phyloP scores from a whole-genome alignment of 2,329 filamentous ascomycete species.

The Cercospora sojina region DNA sequence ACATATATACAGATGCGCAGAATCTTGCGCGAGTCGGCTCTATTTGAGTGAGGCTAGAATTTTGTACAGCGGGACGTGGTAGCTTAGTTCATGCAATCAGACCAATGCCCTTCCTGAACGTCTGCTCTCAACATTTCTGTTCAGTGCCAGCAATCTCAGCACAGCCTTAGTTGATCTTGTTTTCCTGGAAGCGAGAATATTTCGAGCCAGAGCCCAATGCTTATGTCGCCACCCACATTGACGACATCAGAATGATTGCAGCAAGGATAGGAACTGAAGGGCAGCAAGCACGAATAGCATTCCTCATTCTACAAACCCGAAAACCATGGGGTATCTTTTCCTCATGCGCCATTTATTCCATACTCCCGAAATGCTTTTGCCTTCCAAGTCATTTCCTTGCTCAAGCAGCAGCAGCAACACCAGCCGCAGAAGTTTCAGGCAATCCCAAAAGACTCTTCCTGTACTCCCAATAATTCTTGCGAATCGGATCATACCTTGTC shows the following conservation, averaged over 20 bases:
- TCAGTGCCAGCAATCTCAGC: background rate
- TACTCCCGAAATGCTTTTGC: background rate
- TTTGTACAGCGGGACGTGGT: conserved; percentile 4
- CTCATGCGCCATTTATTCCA: background rate
- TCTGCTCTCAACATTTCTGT: background rate
- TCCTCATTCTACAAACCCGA: background rate
- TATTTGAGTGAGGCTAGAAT: conserved; percentile 4
- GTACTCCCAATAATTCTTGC: conserved; percentile 91
- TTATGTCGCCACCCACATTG: too few relatives aligned
- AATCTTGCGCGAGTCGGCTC: conserved; percentile 13
- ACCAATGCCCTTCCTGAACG: background rate
- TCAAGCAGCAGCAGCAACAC: conserved; percentile 5
- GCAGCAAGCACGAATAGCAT: background rate
- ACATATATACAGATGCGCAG: conserved; percentile 8
- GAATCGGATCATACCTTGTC: conserved; percentile 85
- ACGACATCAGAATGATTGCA: too few relatives aligned
- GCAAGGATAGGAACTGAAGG: background rate
- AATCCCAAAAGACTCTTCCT: conserved; percentile 53
- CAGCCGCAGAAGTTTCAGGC: conserved; percentile 5
- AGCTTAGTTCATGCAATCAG: conserved; percentile 3
- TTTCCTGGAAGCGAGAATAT: too few relatives aligned
- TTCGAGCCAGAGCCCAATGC: too few relatives aligned
- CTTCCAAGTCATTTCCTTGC: background rate
- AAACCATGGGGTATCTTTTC: background rate
- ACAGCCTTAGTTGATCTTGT: too few relatives aligned